Evolutionary conservation across 1,284 basidiomycete species (phyloP).

Genomic region (Pascua guehoae): DNA sequence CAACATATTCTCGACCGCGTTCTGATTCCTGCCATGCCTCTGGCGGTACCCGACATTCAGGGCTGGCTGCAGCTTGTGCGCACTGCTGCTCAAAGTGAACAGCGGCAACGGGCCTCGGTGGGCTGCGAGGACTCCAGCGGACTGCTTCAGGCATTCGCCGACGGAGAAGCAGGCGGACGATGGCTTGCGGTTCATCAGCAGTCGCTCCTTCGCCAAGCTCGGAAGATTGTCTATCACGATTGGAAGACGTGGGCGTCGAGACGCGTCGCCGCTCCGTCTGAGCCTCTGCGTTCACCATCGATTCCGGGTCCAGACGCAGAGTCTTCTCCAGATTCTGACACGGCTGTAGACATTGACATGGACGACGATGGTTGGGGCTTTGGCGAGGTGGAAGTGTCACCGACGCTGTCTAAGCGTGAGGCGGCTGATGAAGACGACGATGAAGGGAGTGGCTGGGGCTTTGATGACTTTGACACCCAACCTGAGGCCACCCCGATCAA

Average conservation of each 20-base stretch:
- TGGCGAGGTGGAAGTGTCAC: constrained; percentile 11
- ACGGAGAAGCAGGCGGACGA: constrained; percentile 52
- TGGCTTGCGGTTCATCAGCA: constrained; percentile 26
- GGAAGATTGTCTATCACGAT: neutral
- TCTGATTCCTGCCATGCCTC: constrained; percentile 64
- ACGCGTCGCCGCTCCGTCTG: no score
- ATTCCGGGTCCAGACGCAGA: no score
- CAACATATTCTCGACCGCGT: constrained; percentile 59
- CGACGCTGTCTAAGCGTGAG: neutral
- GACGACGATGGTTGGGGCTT: constrained; percentile 32
- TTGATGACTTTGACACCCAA: constrained; percentile 29
- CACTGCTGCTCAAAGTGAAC: constrained; percentile 62
- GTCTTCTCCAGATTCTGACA: no score
- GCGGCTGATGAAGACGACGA: constrained; percentile 8
- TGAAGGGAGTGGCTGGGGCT: constrained; percentile 49
- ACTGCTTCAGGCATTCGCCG: constrained; percentile 40
- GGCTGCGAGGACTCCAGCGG: neutral
- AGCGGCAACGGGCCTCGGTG: constrained; percentile 40
- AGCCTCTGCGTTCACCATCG: no score
- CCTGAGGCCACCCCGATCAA: no score
- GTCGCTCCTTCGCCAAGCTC: constrained; percentile 1
- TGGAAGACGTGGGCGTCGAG: constrained; percentile 2
- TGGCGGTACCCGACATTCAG: constrained; percentile 58
- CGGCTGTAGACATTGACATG: neutral
- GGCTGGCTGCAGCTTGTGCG: constrained; percentile 59